Evolutionary conservation across 2,329 filamentous ascomycete species (phyloP), one percentile per base, ranked within the genome.

Genomic region (Diatrype stigma): DNA sequence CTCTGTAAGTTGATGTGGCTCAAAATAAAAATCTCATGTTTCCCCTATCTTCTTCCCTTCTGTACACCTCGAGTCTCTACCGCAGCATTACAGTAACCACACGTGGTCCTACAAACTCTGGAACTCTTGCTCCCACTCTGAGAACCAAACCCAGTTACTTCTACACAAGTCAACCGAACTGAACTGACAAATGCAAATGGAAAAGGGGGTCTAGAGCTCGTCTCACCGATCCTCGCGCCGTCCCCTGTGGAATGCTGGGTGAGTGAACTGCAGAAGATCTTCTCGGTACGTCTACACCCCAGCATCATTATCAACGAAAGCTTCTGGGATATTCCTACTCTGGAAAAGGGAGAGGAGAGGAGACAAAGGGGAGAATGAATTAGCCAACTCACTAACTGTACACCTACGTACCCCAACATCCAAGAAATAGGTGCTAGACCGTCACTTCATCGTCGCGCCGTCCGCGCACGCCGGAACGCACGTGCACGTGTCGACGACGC

Each of bases 391-490:
- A n/a, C n/a, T n/a, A n/a, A n/a, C n/a, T n/a, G n/a, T n/a, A n/a
- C n/a, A n/a, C n/a, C n/a, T n/a, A n/a, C n/a, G 50, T 30, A 30
- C 10, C 6, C 10, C 26, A 6, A 30, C 26, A 30, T 10, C 26
- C 26, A 5, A 30, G 26, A 5, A 30, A 30, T 10, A 30, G 26
- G 26, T 59, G 3, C 51, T 70, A 2, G 57, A 61, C 22, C 42
- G 46, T 10, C 49, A 53, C 22, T 71, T 66, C 48, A 44, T 42
- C 12, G 10, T 71, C 12, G 45, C 54, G 14, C 46, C 53, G 0
- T 64, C 65, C 8, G 17, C 59, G 2, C 56, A 67, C 45, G 70
- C 67, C 58, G 67, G 68, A 55, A 71, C 70, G 2, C 70, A 72
- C 56, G 59, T 72, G 30, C 70, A 72, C 58, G 23, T 72, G 14